phyloP scores from a whole-genome alignment of 1,284 basidiomycete species.

The Cryptococcus amylolentus region DNA sequence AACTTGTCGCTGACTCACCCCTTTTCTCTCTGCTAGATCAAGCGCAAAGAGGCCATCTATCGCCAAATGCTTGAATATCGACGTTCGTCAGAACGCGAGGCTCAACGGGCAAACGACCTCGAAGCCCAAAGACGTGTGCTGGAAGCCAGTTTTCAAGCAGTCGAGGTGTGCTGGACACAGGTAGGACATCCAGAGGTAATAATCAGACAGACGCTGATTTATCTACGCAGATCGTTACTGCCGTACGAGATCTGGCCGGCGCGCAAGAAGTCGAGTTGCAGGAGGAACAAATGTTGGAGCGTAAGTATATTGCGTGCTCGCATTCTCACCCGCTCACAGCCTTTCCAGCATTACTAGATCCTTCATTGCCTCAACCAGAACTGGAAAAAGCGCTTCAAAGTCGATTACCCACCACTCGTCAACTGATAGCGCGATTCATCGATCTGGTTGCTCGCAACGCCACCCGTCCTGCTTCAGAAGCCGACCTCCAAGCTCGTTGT shows the following conservation, averaged over 20 bases:
- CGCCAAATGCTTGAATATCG: slow-evolving; percentile 87
- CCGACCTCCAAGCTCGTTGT: slow-evolving; percentile 30
- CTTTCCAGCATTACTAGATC: slow-evolving; percentile 27
- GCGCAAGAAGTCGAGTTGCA: slow-evolving; percentile 16
- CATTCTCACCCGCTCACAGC: not conserved
- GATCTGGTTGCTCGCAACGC: slow-evolving; percentile 23
- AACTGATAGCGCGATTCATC: slow-evolving; percentile 30
- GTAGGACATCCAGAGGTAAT: slow-evolving; percentile 52
- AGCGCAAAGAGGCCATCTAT: slow-evolving; percentile 88
- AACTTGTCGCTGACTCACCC: not conserved
- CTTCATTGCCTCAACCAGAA: slow-evolving; percentile 21
- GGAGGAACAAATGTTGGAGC: slow-evolving; percentile 24
- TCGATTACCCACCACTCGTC: slow-evolving; percentile 33
- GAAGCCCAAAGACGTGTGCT: slow-evolving; percentile 69
- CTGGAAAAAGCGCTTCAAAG: slow-evolving; percentile 30
- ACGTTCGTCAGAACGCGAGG: slow-evolving; percentile 69
- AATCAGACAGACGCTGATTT: slow-evolving; percentile 36
- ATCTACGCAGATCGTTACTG: slow-evolving; percentile 30
- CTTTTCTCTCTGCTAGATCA: slow-evolving; percentile 52
- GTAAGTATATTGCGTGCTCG: slow-evolving; percentile 16
- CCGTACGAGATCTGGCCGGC: slow-evolving; percentile 33
- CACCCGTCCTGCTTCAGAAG: slow-evolving; percentile 17
- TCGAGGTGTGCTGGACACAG: slow-evolving; percentile 87
- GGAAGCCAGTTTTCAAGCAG: slow-evolving; percentile 72
- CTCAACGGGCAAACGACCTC: slow-evolving; percentile 64